Conservation (phyloP, 2,329 filamentous ascomycete species). For the Pseudocercospora pini-densiflorae region DNA sequence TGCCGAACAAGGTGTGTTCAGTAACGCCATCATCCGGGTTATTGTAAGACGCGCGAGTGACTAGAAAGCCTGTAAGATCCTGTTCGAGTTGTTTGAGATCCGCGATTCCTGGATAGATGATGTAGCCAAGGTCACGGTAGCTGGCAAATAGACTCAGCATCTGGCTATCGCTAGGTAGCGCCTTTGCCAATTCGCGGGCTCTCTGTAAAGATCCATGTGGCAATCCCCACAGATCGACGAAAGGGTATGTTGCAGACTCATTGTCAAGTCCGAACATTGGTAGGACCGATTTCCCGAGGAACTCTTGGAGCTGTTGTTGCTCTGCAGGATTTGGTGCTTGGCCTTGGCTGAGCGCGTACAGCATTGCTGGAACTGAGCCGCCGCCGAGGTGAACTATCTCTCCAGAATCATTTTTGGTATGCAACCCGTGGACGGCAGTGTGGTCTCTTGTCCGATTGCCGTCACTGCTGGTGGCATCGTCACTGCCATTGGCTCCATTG, state of each 20-base stretch:
- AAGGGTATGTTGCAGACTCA: slow-evolving; percentile 67
- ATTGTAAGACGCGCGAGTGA: slow-evolving; percentile 53
- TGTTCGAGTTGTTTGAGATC: slow-evolving; percentile 60
- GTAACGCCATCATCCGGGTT: slow-evolving; percentile 50
- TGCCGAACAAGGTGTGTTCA: slow-evolving; percentile 61
- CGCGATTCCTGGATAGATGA: slow-evolving; percentile 65
- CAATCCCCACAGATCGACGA: slow-evolving; percentile 66
- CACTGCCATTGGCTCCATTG: slow-evolving; percentile 24
- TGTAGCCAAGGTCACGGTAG: slow-evolving; percentile 63
- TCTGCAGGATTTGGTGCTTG: slow-evolving; percentile 42
- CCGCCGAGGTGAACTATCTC: slow-evolving; percentile 66
- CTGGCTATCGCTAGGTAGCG: slow-evolving; percentile 62
- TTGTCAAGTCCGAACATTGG: slow-evolving; percentile 68
- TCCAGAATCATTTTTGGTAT: slow-evolving; percentile 59
- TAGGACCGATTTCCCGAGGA: slow-evolving; percentile 64
- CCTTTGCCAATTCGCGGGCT: slow-evolving; percentile 62
- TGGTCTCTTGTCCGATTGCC: slow-evolving; percentile 37
- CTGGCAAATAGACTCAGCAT: slow-evolving; percentile 62
- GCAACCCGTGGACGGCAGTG: slow-evolving; percentile 59
- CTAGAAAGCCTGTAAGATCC: slow-evolving; percentile 59
- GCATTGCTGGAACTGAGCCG: slow-evolving; percentile 65
- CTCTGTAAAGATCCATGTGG: slow-evolving; percentile 63
- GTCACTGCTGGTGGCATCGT: slow-evolving; percentile 23
- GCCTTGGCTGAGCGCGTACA: slow-evolving; percentile 55
- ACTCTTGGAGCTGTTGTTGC: slow-evolving; percentile 59